Conservation (phyloP, 306 rosid species). For the Ormosia semicastrata region DNA sequence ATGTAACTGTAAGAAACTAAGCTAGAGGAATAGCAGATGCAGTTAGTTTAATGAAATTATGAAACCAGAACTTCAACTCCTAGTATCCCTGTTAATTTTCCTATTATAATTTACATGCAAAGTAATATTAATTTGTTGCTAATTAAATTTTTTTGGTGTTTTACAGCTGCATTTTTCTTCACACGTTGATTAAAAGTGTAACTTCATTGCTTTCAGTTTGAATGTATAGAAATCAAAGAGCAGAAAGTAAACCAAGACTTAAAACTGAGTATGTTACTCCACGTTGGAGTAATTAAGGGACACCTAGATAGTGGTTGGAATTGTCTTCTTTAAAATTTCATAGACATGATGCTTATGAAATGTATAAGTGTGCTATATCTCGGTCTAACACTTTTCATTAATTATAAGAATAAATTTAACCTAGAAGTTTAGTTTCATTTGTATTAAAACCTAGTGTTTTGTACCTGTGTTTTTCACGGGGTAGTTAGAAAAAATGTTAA, state of each 20-base stretch:
- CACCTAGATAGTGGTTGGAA: too few species aligned
- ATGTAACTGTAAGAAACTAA: background rate
- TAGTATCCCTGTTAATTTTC: background rate
- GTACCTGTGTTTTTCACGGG: too few species aligned
- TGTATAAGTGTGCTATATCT: background rate
- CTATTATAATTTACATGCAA: background rate
- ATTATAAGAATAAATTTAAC: background rate
- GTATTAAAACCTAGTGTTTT: too few species aligned
- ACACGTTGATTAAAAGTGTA: background rate
- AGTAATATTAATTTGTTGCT: background rate
- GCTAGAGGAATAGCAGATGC: background rate
- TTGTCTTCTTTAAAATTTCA: background rate
- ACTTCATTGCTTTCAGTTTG: too few species aligned
- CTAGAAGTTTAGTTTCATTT: constrained; percentile 4
- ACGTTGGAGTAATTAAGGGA: too few species aligned
- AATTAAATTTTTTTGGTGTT: background rate
- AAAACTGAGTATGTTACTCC: too few species aligned
- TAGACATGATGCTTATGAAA: constrained; percentile 5
- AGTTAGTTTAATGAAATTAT: background rate
- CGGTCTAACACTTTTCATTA: background rate
- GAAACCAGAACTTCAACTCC: background rate
- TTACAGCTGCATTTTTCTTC: background rate
- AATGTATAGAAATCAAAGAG: too few species aligned
- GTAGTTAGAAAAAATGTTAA: too few species aligned
- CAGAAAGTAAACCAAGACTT: too few species aligned